These are phyloP conservation scores for Chlorencoelia australis DNA, from an alignment of 2,329 filamentous ascomycete species.

Conservation along the genomic window DNA sequence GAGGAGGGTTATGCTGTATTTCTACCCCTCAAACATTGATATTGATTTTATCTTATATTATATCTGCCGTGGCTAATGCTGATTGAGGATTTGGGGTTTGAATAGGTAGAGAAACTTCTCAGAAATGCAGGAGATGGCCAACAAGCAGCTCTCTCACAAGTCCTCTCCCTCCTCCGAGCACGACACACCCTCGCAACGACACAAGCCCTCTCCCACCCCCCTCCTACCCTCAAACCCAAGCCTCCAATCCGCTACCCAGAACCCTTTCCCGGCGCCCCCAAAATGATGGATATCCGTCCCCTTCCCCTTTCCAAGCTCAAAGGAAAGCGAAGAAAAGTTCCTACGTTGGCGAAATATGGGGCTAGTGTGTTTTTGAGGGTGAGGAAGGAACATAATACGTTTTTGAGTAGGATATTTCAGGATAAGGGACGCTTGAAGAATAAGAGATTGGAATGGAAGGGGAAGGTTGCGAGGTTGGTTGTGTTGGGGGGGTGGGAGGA, in stretches of 20 bases:
- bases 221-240: conserved; percentile 4
- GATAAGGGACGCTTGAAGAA: conserved; percentile 39
- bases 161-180: conserved; percentile 27
- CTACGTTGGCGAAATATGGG: conserved; percentile 44
- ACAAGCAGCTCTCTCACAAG: conserved; percentile 13
- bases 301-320: conserved; percentile 39
- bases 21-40: neutral
- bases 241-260: conserved; percentile 11
- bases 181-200: conserved; percentile 8
- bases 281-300: conserved; percentile 41
- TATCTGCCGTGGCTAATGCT: neutral
- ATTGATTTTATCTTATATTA: neutral
- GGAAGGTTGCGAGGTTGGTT: conserved; percentile 27
- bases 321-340: conserved; percentile 47
- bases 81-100: neutral
- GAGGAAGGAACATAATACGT: conserved; percentile 51
- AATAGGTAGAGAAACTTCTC: conserved; percentile 23
- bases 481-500: conserved; percentile 44
- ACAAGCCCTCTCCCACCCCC: conserved; percentile 4
- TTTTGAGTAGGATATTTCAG: conserved; percentile 47
- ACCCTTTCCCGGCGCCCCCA: conserved; percentile 27
- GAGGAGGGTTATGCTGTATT: conserved; percentile 56
- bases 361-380: conserved; percentile 54
- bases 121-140: conserved; percentile 18
- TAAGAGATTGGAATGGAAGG: conserved; percentile 30